Base-by-base conservation (phyloP, 2,329 filamentous ascomycete genomes). In the Aspergillus novoparasiticus region DNA sequence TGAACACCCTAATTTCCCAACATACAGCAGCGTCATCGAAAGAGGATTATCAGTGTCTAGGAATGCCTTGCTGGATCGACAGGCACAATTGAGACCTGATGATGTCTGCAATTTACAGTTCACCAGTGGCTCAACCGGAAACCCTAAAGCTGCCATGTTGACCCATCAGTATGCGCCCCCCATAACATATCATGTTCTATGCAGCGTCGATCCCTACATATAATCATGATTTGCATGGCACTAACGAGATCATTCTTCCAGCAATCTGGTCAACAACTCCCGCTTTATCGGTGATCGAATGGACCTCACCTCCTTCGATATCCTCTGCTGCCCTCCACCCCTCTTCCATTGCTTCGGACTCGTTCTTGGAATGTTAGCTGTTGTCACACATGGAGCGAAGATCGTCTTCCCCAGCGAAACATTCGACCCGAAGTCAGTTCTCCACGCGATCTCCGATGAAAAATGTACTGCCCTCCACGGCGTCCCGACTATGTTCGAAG, bases 281-380 rank as follows among this genome's bases (percentile, higher is more conserved):
- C 85, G 88, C 34, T 90, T 90, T 78, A 89, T 90, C 57, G 91
- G 90, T 59, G 89, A 92, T 75, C 86, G 90, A 50, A 90, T 93
- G 89, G 83, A 86, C 6, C 83, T 94, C 19, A 88, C 86, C 0
- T 79, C 85, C 3, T 80, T 83, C 53, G 90, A 94, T 72, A 81
- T 89, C 9, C 83, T 95, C 12, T 94, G 91, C 81, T 95, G 92
- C 75, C 91, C 91, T 3, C 91, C 92, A 0, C 92, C 92, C 0
- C 83, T 95, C 4, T 95, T 95, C 82, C 92, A 95, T 80, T 94
- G 91, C 80, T 94, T 94, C 73, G 91, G 91, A 1, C 85, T 94
- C 9, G 90, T 94, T 1, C 85, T 93, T 3, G 91, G 91, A 10
- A 83, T 94, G 51, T 84, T 94, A 60, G 88, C 90, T 1, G 84